Base-by-base conservation (phyloP, 305 asterid genomes). In the Fraxinus nigra region DNA sequence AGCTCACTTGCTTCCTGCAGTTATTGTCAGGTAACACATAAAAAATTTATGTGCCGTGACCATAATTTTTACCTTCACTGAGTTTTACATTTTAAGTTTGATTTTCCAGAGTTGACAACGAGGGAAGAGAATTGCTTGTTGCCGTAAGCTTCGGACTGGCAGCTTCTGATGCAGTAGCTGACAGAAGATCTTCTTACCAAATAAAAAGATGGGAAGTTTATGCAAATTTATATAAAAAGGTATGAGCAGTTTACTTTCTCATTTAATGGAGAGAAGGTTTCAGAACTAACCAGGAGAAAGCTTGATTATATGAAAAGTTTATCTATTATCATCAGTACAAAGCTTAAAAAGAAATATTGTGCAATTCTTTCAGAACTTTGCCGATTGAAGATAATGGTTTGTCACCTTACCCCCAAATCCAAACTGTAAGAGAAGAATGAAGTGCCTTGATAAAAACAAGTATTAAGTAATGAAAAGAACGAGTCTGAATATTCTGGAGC, bases 1-100 rank as follows among this genome's bases (percentile, higher is more conserved):
- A 46, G 97, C 95, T 83, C 97, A 92, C 83, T 93, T 95, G 84
- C 97, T 95, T 81, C 93, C 99, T 80, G 98, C 99, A 69, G 95
- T 95, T 82, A 88, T 95, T 82, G 87, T 94, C 90, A 91, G 99
- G 98, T 95, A 89, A 78, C 61, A 72, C 80, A 77, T 85, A 81
- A 69, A 63, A n/a, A 69, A 81, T 67, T 80, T 84, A 69, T 86
- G 82, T 75, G 79, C 67, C 33, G 35, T 48, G 84, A 35, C 33
- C 54, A 54, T 48, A 67, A 20, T 63, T 82, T 76, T 26, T 56
- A 72, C 48, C 75, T 76, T 78, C 13, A 40, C 87, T 82, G 38
- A 84, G 75, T 69, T 80, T 75, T 82, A 20, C 46, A 61, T 82
- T 72, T 43, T 35, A 86, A 79, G 76, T 86, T 80, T 82, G 85